These are phyloP conservation scores for Candida sojae DNA, from an alignment of 1,139 yeast species.

Conservation along the genomic window DNA sequence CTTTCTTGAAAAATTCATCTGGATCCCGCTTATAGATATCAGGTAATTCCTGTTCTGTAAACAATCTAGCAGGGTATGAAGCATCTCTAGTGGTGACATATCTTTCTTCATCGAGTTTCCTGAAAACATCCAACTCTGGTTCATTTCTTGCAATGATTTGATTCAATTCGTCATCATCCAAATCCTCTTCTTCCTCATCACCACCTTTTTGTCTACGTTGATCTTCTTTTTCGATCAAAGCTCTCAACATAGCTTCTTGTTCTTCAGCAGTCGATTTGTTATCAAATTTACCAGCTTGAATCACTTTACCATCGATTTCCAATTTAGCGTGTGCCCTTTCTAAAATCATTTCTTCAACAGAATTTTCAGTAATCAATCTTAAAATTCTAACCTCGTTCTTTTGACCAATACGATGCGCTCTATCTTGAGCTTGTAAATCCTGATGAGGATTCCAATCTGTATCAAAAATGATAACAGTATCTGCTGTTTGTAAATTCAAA, in stretches of 20 bases:
- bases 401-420: conserved; percentile 91
- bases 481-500: conserved; percentile 82
- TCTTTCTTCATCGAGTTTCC: conserved; percentile 59
- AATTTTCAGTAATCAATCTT: conserved; percentile 76
- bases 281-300: conserved; percentile 86
- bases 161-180: conserved; percentile 73
- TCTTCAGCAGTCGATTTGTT: conserved; percentile 82
- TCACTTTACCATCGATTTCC: conserved; percentile 86
- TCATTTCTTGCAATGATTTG: conserved; percentile 72
- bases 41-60: conserved; percentile 66
- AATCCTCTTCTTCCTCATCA: conserved; percentile 46
- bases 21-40: conserved; percentile 56
- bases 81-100: conserved; percentile 40
- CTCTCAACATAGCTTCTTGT: conserved; percentile 74
- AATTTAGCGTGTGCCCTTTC: conserved; percentile 82
- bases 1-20: conserved; percentile 48
- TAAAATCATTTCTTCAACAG: conserved; percentile 80
- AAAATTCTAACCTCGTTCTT: conserved; percentile 82
- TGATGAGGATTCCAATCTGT: conserved; percentile 95
- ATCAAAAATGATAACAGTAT: conserved; percentile 83
- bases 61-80: conserved; percentile 51
- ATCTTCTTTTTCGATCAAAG: conserved; percentile 72
- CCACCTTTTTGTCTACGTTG: conserved; percentile 45
- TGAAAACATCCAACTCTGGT: conserved; percentile 54
- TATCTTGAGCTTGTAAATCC: conserved; percentile 87